Percentiles rank a stretch among this genome's conserved stretches.
These are phyloP conservation scores for Debaryomyces nepalensis DNA, from an alignment of 1,139 yeast genomes.

Conservation along the genomic window DNA sequence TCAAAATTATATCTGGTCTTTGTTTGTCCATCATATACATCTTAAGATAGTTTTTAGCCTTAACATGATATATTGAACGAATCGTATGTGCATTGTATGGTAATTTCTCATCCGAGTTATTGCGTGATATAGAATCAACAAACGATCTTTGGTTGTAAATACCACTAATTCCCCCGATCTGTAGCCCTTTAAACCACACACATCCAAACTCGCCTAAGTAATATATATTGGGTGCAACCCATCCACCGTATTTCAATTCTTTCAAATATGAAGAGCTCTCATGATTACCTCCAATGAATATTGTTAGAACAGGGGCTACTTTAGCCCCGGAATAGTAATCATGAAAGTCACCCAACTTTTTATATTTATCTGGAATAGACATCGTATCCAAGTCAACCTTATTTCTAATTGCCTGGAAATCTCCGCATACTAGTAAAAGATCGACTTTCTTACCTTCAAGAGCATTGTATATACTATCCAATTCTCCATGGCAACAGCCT, in stretches of 20 bases:
- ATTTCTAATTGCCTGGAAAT: constrained; percentile 74
- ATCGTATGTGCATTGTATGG: constrained; percentile 55
- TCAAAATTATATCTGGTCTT: constrained; percentile 56
- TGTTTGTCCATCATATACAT: constrained; percentile 41
- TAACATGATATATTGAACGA: constrained; percentile 74
- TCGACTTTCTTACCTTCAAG: constrained; percentile 51
- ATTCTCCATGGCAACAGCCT: constrained; percentile 94
- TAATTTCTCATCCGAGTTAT: constrained; percentile 40
- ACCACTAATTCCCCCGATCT: constrained; percentile 86
- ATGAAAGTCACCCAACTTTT: constrained; percentile 75
- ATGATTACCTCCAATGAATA: constrained; percentile 95
- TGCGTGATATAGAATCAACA: constrained; percentile 18
- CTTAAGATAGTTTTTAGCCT: constrained; percentile 66
- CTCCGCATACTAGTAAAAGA: constrained; percentile 84
- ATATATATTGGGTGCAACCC: constrained; percentile 92
- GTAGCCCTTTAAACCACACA: constrained; percentile 71
- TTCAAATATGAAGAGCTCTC: constrained; percentile 81
- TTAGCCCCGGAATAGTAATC: constrained; percentile 65
- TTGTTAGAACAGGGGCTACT: constrained; percentile 74
- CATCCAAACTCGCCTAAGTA: constrained; percentile 82
- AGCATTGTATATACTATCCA: constrained; percentile 59
- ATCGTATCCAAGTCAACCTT: constrained; percentile 67
- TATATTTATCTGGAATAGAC: constrained; percentile 62
- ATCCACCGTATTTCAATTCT: constrained; percentile 86
- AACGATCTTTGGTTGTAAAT: constrained; percentile 61